Conservation (phyloP, 495 filamentous ascomycete species). For the Penicillium lividum region DNA sequence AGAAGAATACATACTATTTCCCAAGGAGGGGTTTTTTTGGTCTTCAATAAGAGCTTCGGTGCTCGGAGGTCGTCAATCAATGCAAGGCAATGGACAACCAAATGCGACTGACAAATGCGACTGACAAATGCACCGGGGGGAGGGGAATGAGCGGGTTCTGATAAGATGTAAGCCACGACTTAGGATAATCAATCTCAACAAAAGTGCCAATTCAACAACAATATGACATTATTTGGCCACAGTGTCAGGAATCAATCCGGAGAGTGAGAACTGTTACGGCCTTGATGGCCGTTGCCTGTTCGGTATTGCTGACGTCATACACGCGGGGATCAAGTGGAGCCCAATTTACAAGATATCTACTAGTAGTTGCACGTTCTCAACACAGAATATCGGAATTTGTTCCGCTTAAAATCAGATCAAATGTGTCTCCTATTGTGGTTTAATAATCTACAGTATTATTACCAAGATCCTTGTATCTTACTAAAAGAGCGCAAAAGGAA, state of each 20-base stretch:
- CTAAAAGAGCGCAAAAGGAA: conserved; percentile 1
- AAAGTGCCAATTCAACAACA: background rate
- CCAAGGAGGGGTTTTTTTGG: background rate
- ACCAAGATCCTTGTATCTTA: conserved; percentile 1
- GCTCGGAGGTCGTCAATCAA: background rate
- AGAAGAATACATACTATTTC: no score
- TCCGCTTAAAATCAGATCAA: background rate
- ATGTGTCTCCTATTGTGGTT: background rate
- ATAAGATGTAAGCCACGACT: background rate
- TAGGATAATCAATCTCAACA: background rate
- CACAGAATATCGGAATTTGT: background rate
- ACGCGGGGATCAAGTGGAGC: background rate
- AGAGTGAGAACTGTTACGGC: background rate
- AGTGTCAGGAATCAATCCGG: background rate
- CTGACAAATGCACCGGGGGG: background rate
- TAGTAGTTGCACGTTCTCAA: no score
- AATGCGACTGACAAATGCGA: background rate
- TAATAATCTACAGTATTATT: background rate
- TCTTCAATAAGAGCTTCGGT: background rate
- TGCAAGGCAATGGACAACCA: background rate
- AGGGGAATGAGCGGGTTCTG: background rate
- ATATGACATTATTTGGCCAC: background rate
- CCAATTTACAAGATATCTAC: no score
- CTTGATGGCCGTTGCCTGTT: background rate
- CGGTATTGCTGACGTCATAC: background rate